A percentile compares a stretch with the other conserved stretches of the same genome.
Evolutionary conservation across 2,329 filamentous ascomycete species (phyloP).

Genomic region (Aspergillus ochraceus): DNA sequence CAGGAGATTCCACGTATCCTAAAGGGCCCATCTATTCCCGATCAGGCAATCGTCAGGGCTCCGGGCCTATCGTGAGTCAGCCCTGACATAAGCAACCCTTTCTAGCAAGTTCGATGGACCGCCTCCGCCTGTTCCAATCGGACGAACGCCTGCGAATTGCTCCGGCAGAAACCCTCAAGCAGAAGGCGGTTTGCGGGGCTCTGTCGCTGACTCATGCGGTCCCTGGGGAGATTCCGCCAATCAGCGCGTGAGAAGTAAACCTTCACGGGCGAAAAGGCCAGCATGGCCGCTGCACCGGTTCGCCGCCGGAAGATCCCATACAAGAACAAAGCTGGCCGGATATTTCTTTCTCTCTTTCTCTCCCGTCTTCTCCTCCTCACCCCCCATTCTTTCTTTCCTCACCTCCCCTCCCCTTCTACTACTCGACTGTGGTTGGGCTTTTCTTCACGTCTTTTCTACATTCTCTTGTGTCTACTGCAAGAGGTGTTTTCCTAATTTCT

Average conservation of each 20-base stretch:
- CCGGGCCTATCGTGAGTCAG: background rate
- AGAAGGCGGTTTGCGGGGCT: background rate
- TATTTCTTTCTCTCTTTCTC: slow-evolving; percentile 20
- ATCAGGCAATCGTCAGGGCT: background rate
- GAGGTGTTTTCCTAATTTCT: background rate
- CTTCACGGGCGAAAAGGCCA: slow-evolving; percentile 45
- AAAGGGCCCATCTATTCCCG: background rate
- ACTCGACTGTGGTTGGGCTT: slow-evolving; percentile 13
- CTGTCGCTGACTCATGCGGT: background rate
- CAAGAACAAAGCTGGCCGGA: slow-evolving; percentile 26
- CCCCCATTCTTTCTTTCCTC: slow-evolving; percentile 1
- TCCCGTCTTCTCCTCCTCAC: slow-evolving; percentile 14
- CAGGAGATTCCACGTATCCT: background rate
- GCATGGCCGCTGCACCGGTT: slow-evolving; percentile 37
- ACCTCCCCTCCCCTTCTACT: slow-evolving; percentile 11
- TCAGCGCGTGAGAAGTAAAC: slow-evolving; percentile 39
- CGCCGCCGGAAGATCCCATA: slow-evolving; percentile 25
- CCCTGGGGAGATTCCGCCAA: slow-evolving; percentile 34
- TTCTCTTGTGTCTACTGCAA: slow-evolving; percentile 4
- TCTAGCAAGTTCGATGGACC: slow-evolving; percentile 35
- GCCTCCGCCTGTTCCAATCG: slow-evolving; percentile 5
- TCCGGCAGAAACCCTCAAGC: slow-evolving; percentile 27
- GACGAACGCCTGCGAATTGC: slow-evolving; percentile 2
- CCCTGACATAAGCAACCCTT: slow-evolving; percentile 15
- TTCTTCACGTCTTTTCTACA: slow-evolving; percentile 2